phyloP scores from a whole-genome alignment of 352 stramenopile genomes.

The Stephanocyclus meneghinianus region DNA sequence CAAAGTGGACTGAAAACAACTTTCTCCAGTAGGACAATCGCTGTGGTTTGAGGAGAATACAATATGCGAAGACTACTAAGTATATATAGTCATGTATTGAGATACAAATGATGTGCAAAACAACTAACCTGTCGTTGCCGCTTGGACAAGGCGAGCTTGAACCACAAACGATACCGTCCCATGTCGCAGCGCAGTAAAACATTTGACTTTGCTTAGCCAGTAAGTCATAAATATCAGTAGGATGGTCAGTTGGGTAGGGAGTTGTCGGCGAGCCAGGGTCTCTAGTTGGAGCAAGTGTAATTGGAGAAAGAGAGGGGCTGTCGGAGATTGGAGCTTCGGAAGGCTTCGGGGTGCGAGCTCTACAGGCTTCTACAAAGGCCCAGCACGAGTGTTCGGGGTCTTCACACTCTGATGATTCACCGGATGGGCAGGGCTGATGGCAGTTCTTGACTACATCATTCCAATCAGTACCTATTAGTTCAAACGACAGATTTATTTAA shows the following conservation, averaged over 20 bases:
- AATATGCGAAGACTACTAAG: not conserved
- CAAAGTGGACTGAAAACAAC: constrained; percentile 30
- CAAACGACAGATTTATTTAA: too few species aligned
- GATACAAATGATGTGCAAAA: not conserved
- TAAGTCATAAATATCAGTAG: constrained; percentile 56
- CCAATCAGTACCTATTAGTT: constrained; percentile 68
- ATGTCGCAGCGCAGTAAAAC: constrained; percentile 45
- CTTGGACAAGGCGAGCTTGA: constrained; percentile 37
- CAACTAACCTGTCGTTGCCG: constrained; percentile 34
- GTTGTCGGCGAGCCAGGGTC: constrained; percentile 46
- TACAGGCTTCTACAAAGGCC: constrained; percentile 56
- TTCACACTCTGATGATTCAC: constrained; percentile 62
- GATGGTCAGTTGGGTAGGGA: constrained; percentile 31
- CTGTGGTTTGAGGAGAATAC: not conserved
- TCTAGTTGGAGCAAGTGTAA: constrained; percentile 31
- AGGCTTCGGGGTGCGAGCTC: constrained; percentile 15
- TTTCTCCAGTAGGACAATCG: constrained; percentile 40
- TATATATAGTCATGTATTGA: not conserved
- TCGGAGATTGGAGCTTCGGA: constrained; percentile 6
- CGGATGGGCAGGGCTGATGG: constrained; percentile 70
- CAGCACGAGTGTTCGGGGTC: constrained; percentile 61
- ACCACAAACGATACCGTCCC: constrained; percentile 46
- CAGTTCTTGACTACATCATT: constrained; percentile 78
- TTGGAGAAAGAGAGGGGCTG: constrained; percentile 17
- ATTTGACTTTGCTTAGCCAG: constrained; percentile 33